Percentiles rank a stretch among this genome's conserved stretches.
phyloP scores from a whole-genome alignment of 345 rosid species.

The Citrus sp. region DNA sequence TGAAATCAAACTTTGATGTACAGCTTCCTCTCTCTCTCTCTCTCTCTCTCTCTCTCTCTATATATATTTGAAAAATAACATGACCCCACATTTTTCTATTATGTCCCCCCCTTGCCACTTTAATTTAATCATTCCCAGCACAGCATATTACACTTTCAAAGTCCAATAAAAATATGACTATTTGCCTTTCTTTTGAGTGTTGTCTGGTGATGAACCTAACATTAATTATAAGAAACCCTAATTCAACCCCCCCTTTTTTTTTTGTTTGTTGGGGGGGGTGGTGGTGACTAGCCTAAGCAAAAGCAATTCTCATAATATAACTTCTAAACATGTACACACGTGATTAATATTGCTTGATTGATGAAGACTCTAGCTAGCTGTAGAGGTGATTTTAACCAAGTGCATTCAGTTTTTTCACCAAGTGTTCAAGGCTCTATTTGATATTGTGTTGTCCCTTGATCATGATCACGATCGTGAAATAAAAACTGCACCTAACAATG shows the following conservation, averaged over 20 bases:
- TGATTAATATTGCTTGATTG: too few species aligned
- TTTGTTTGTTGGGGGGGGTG: too few species aligned
- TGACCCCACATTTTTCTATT: neutral
- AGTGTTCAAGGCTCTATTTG: too few species aligned
- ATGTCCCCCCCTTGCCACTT: neutral
- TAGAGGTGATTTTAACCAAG: too few species aligned
- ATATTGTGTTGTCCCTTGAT: too few species aligned
- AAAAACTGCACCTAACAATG: too few species aligned
- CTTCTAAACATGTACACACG: neutral
- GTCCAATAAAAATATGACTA: neutral
- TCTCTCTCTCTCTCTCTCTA: too few species aligned
- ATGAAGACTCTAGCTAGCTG: too few species aligned
- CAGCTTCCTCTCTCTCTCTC: neutral
- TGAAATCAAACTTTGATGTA: neutral
- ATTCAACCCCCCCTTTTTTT: neutral
- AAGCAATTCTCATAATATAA: neutral
- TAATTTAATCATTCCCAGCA: neutral
- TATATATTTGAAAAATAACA: too few species aligned
- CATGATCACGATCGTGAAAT: too few species aligned
- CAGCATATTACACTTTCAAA: neutral
- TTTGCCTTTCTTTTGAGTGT: neutral
- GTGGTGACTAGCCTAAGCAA: neutral
- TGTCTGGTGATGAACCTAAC: neutral
- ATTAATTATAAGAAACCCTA: neutral
- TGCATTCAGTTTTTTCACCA: too few species aligned